A percentile compares a stretch with the other conserved stretches of the same genome.
Conservation (phyloP, 768 basidiomycete genomes). For the Harrya chromipes region DNA sequence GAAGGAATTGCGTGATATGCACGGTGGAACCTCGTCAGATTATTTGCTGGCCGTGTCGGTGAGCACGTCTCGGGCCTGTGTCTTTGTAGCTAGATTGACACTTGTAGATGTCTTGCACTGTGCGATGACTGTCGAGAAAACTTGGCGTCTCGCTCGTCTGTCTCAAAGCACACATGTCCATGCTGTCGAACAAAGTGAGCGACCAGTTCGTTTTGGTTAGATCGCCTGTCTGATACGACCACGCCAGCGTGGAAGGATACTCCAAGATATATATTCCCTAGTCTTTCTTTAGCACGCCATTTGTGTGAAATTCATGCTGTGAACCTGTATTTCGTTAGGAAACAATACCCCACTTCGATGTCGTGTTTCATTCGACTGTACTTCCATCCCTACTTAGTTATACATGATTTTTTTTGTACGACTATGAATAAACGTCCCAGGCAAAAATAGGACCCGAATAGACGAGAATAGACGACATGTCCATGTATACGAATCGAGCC, state of each 20-base stretch:
- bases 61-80: conserved; percentile 15
- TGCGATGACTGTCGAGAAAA: conserved; percentile 55
- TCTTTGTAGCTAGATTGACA: background rate
- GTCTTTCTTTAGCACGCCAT: background rate
- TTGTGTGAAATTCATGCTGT: conserved; percentile 1
- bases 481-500: too few species aligned
- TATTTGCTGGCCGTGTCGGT: conserved; percentile 88
- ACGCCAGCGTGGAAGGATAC: conserved; percentile 32
- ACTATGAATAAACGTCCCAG: conserved; percentile 2
- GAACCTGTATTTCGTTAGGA: background rate
- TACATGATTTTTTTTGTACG: background rate
- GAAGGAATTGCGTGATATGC: conserved; percentile 65
- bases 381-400: background rate
- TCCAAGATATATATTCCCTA: conserved; percentile 36
- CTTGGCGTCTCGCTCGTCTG: conserved; percentile 46
- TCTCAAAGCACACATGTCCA: conserved; percentile 49
- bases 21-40: conserved; percentile 64
- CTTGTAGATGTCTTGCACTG: conserved; percentile 44
- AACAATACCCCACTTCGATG: conserved; percentile 9
- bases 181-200: conserved; percentile 49
- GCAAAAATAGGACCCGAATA: background rate
- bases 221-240: background rate
- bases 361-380: conserved; percentile 6
- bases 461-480: background rate
- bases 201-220: background rate